phyloP scores from a whole-genome alignment of 495 filamentous ascomycete species.

The Terfezia boudieri region DNA sequence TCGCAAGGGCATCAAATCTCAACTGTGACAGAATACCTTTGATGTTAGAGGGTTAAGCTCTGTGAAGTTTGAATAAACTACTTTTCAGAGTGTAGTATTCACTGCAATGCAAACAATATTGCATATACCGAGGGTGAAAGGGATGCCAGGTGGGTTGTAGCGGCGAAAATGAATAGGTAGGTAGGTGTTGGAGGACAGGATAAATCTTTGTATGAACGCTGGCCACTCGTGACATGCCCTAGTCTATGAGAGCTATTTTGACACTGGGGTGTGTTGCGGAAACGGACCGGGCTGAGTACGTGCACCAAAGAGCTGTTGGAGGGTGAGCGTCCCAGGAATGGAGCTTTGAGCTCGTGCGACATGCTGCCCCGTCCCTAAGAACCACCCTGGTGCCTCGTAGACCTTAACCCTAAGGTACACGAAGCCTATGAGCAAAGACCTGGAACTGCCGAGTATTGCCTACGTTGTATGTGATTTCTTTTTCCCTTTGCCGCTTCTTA shows the following conservation, averaged over 20 bases:
- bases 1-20: no score
- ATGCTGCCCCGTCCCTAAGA: no score
- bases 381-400: no score
- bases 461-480: neutral
- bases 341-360: slow-evolving; percentile 5
- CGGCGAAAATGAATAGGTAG: neutral
- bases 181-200: slow-evolving; percentile 13
- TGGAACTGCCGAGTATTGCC: no score
- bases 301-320: slow-evolving; percentile 10
- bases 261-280: slow-evolving; percentile 15
- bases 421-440: no score
- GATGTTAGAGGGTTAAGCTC: neutral
- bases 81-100: slow-evolving; percentile 7
- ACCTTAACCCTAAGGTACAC: no score
- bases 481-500: neutral
- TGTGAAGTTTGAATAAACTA: neutral
- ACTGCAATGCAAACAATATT: slow-evolving; percentile 15
- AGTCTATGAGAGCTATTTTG: slow-evolving; percentile 11
- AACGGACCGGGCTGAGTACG: slow-evolving; percentile 15
- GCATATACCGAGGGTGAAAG: slow-evolving; percentile 9
- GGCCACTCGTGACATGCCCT: slow-evolving; percentile 6
- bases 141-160: neutral
- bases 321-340: slow-evolving; percentile 1
- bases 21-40: no score
- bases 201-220: slow-evolving; percentile 9